Percentiles rank a stretch among this genome's conserved stretches.
These are phyloP conservation scores for Vigna trinervia DNA, from an alignment of 306 rosid species.

Conservation along the genomic window DNA sequence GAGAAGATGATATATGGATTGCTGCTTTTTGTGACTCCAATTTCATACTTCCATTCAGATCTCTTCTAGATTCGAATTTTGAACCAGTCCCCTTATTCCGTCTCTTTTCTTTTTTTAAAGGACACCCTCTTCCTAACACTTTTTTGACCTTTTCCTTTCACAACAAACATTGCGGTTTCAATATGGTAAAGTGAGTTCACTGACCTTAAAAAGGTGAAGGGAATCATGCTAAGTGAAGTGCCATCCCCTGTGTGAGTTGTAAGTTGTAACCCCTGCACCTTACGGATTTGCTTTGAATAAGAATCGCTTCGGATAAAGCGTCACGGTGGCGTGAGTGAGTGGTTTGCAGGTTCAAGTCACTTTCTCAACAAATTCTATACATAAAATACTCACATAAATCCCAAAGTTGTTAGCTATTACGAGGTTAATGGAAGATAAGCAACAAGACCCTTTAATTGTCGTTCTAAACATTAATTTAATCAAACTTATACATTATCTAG, in stretches of 20 bases:
- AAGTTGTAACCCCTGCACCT: constrained; percentile 50
- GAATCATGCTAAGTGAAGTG: constrained; percentile 37
- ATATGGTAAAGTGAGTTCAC: constrained; percentile 33
- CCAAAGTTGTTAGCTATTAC: constrained; percentile 20
- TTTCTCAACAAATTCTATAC: constrained; percentile 10
- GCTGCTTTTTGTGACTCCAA: constrained; percentile 31
- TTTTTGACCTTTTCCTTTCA: constrained; percentile 44
- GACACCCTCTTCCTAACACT: constrained; percentile 32
- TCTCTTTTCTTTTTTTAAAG: constrained; percentile 38
- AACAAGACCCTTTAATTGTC: constrained; percentile 41
- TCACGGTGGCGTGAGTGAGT: constrained; percentile 37
- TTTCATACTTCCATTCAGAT: constrained; percentile 33
- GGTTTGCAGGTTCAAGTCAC: constrained; percentile 45
- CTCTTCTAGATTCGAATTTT: constrained; percentile 40
- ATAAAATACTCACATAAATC: constrained; percentile 26
- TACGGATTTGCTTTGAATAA: constrained; percentile 14
- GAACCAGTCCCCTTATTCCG: constrained; percentile 9
- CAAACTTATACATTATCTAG: constrained; percentile 29
- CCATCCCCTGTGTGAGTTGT: constrained; percentile 55
- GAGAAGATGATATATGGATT: constrained; percentile 35
- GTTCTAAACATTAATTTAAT: constrained; percentile 40
- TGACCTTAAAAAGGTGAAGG: constrained; percentile 35
- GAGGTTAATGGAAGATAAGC: constrained; percentile 23
- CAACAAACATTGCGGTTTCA: constrained; percentile 28
- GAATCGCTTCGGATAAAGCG: constrained; percentile 51